Percentiles rank a stretch among this genome's conserved stretches.
These are phyloP conservation scores for Mollisia scopiformis DNA, from an alignment of 2,329 filamentous ascomycete species.

Conservation along the genomic window DNA sequence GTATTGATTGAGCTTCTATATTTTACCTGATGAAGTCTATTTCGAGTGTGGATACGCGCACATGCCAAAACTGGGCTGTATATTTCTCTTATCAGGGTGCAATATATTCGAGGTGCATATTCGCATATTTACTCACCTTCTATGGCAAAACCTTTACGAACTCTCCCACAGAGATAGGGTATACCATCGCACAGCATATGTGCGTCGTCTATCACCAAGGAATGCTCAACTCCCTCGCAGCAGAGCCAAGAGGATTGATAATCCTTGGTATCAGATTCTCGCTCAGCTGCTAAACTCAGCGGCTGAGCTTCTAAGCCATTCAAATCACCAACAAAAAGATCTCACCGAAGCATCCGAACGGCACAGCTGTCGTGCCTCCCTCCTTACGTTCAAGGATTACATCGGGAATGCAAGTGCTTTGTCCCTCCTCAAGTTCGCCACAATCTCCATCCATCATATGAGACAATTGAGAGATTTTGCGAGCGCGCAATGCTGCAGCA, in stretches of 20 bases:
- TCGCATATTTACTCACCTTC: neutral
- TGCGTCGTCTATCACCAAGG: neutral
- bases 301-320: neutral
- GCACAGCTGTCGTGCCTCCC: neutral
- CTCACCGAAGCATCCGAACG: neutral
- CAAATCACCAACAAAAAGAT: neutral
- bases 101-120: neutral
- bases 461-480: neutral
- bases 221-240: neutral
- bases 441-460: neutral
- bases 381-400: neutral
- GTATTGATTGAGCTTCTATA: neutral
- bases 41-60: neutral
- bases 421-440: neutral
- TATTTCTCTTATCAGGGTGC: neutral
- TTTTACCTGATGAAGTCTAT: neutral
- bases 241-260: neutral
- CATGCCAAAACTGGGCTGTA: neutral
- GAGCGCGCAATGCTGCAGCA: neutral
- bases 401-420: neutral
- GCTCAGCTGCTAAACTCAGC: neutral
- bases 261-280: neutral
- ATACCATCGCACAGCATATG: slow-evolving; percentile 10
- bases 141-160: neutral
- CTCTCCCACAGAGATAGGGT: neutral